phyloP scores from a whole-genome alignment of 1,284 basidiomycete genomes.

The Cryptococcus wingfieldii region DNA sequence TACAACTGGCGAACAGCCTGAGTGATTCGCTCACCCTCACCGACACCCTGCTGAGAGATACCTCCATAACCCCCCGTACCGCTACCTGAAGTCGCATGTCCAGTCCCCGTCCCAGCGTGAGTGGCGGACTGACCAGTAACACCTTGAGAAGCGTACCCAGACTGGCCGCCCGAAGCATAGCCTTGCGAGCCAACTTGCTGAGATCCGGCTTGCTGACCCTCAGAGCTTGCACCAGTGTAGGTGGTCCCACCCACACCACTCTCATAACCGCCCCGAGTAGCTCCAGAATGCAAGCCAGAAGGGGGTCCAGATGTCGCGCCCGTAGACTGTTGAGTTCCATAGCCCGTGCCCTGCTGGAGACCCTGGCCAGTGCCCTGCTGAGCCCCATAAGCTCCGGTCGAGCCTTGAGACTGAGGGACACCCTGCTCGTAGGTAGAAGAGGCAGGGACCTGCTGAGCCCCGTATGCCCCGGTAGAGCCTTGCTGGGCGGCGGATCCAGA shows the following conservation, averaged over 20 bases:
- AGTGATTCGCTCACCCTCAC: conserved; percentile 12
- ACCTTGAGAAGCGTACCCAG: background rate
- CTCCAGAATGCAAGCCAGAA: background rate
- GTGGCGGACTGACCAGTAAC: background rate
- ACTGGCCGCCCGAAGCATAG: background rate
- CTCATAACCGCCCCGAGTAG: background rate
- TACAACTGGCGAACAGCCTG: conserved; percentile 14
- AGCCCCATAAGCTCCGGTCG: too few species aligned
- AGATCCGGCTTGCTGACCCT: background rate
- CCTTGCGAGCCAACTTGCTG: background rate
- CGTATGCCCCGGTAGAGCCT: too few species aligned
- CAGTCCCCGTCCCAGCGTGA: background rate
- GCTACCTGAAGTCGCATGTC: background rate
- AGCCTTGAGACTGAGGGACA: too few species aligned
- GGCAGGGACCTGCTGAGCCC: too few species aligned
- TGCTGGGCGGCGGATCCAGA: too few species aligned
- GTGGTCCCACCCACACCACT: conserved; percentile 1
- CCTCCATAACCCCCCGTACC: background rate
- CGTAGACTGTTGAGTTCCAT: background rate
- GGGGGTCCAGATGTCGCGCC: background rate
- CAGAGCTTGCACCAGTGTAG: conserved; percentile 1
- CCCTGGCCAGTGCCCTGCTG: too few species aligned
- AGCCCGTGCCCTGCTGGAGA: too few species aligned
- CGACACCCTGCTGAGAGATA: background rate
- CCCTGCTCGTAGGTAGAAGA: too few species aligned